These are phyloP conservation scores for Epichloe coenophiala DNA, from an alignment of 2,329 filamentous ascomycete genomes.

Conservation along the genomic window DNA sequence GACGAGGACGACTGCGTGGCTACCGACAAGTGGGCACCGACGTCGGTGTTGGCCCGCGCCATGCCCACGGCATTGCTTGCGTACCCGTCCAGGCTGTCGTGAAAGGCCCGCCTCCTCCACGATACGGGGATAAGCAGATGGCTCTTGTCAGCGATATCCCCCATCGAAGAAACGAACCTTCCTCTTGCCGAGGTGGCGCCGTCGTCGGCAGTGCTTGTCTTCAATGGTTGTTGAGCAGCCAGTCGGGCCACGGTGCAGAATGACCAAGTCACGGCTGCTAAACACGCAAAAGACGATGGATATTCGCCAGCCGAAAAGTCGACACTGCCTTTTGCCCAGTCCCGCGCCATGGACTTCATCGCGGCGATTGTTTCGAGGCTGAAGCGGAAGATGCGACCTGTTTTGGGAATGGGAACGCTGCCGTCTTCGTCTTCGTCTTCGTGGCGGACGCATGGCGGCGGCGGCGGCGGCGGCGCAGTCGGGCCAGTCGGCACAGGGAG, in stretches of 20 bases:
- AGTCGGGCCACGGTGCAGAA: constrained; percentile 23
- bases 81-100: constrained; percentile 16
- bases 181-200: neutral
- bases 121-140: constrained; percentile 28
- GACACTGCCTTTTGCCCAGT: neutral
- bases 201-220: constrained; percentile 1
- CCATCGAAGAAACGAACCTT: too few relatives aligned
- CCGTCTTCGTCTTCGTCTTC: neutral
- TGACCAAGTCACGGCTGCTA: constrained; percentile 27
- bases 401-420: constrained; percentile 11
- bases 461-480: constrained; percentile 9
- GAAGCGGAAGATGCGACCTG: constrained; percentile 30
- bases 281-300: constrained; percentile 24
- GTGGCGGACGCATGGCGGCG: constrained; percentile 10
- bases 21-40: constrained; percentile 10
- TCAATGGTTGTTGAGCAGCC: neutral
- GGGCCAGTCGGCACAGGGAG: constrained; percentile 21
- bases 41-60: constrained; percentile 17
- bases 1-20: neutral
- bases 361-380: constrained; percentile 17
- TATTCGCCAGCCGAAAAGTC: neutral
- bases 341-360: constrained; percentile 15
- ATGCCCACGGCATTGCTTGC: constrained; percentile 30
- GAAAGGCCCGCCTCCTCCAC: constrained; percentile 25
- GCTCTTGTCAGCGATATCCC: constrained; percentile 4